Evolutionary conservation across 805 yeast species (phyloP).

Genomic region (Saturnispora quitensis): DNA sequence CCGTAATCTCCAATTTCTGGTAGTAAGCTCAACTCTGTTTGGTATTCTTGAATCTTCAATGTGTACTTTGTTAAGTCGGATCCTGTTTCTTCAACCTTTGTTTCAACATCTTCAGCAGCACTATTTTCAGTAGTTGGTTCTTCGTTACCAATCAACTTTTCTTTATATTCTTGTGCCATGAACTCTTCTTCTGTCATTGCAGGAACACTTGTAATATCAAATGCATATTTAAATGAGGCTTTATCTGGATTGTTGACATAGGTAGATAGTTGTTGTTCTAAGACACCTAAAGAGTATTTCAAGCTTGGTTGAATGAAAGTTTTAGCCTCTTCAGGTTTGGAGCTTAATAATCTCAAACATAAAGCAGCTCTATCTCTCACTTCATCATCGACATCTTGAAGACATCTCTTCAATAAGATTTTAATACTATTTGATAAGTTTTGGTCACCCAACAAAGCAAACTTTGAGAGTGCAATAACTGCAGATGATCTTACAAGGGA

Average conservation of each 20-base stretch:
- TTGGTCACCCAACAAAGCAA: slow-evolving; percentile 70
- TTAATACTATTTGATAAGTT: slow-evolving; percentile 58
- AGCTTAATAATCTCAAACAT: slow-evolving; percentile 57
- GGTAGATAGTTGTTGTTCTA: slow-evolving; percentile 67
- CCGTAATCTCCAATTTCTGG: slow-evolving; percentile 74
- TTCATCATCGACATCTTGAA: slow-evolving; percentile 88
- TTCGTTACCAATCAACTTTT: slow-evolving; percentile 33
- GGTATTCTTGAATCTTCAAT: slow-evolving; percentile 53
- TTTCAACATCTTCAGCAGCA: slow-evolving; percentile 20
- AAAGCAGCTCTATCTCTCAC: slow-evolving; percentile 96
- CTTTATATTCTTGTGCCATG: slow-evolving; percentile 52
- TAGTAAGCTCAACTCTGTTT: slow-evolving; percentile 58
- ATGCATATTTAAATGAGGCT: slow-evolving; percentile 43
- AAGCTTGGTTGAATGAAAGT: slow-evolving; percentile 58
- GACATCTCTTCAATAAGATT: slow-evolving; percentile 71
- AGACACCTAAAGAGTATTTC: slow-evolving; percentile 61
- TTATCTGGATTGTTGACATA: slow-evolving; percentile 51
- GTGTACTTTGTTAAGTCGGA: slow-evolving; percentile 23
- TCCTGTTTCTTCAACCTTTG: slow-evolving; percentile 1
- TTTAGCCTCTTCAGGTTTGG: slow-evolving; percentile 32
- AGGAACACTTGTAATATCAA: slow-evolving; percentile 65
- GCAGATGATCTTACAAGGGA: slow-evolving; percentile 95
- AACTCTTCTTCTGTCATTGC: slow-evolving; percentile 57
- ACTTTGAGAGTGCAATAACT: slow-evolving; percentile 83
- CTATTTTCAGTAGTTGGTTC: slow-evolving; percentile 17